Evolutionary conservation across 495 filamentous ascomycete species (phyloP), one percentile per base, ranked within the genome.

Genomic region (Xeromyces bisporus): DNA sequence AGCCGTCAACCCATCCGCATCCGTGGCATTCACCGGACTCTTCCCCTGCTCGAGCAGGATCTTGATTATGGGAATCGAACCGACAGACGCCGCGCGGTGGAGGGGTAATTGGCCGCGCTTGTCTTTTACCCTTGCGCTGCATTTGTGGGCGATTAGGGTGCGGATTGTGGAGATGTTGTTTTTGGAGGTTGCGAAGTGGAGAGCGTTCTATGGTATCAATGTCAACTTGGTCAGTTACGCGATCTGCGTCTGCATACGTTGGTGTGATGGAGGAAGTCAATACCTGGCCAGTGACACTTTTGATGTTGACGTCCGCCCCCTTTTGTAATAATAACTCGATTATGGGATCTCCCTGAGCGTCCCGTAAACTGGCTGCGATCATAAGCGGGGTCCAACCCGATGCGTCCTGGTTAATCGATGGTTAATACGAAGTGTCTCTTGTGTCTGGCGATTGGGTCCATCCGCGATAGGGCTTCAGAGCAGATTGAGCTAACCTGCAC

Each of bases 321-420:
- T 77, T 82, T n/a, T 60, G 51, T 0, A 97, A 63, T 2, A 96
- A 66, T 3, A 93, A 50, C 18, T 86, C 73, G 8, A 92, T 52
- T 23, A 61, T 60, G 10, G 45, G 38, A 26, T 64, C 65, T 17
- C 62, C 65, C 34, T 58, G 61, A 12, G 55, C 78, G 40, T 75
- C 75, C 37, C 67, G 71, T 21, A 92, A 62, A 37, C 76, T 85
- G 7, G 78, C 68, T 7, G 87, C 79, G 31, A 94, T 93, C 86
- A 94, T 94, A 15, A 94, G 62, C 1, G 82, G 78, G 7, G 87
- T 91, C 89, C 89, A 97, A 31, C 87, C 86, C 6, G 73, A 75
- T 11, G 75, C 84, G 48, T 97, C 89, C 72, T 82, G 39, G 14
- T 6, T n/a, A n/a, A n/a, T n/a, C n/a, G n/a, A n/a, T n/a, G n/a